phyloP scores from a whole-genome alignment of 2,329 filamentous ascomycete genomes.

The Stagonosporopsis vannaccii region DNA sequence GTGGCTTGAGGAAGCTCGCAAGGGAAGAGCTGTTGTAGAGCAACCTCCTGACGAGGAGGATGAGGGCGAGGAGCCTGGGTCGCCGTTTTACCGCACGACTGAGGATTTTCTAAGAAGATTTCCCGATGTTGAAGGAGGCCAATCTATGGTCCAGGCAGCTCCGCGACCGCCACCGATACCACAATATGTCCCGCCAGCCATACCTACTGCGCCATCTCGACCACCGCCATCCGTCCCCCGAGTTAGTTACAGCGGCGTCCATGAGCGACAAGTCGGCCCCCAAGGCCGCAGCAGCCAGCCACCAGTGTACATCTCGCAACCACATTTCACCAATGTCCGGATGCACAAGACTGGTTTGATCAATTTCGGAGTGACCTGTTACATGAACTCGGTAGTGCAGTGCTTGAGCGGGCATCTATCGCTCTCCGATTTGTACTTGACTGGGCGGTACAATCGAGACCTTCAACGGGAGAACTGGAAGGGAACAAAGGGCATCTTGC shows the following conservation, averaged over 20 bases:
- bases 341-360: constrained; percentile 75
- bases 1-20: constrained; percentile 79
- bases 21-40: constrained; percentile 64
- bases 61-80: constrained; percentile 35
- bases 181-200: constrained; percentile 58
- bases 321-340: constrained; percentile 53
- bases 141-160: constrained; percentile 62
- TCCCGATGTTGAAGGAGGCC: constrained; percentile 69
- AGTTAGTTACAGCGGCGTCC: constrained; percentile 81
- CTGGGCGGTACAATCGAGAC: constrained; percentile 66
- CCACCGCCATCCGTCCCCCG: constrained; percentile 64
- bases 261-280: constrained; percentile 60
- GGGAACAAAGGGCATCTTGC: constrained; percentile 69
- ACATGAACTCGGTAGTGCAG: constrained; percentile 91
- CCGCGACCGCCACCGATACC: constrained; percentile 47
- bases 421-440: constrained; percentile 69
- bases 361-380: constrained; percentile 86
- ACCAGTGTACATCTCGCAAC: constrained; percentile 55
- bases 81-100: constrained; percentile 67
- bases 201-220: constrained; percentile 68
- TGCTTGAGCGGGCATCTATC: constrained; percentile 76
- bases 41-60: constrained; percentile 38
- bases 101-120: constrained; percentile 86
- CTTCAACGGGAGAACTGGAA: constrained; percentile 69
- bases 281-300: constrained; percentile 48